These are phyloP conservation scores for Teunomyces atbi DNA, from an alignment of 805 yeast genomes.

Conservation along the genomic window DNA sequence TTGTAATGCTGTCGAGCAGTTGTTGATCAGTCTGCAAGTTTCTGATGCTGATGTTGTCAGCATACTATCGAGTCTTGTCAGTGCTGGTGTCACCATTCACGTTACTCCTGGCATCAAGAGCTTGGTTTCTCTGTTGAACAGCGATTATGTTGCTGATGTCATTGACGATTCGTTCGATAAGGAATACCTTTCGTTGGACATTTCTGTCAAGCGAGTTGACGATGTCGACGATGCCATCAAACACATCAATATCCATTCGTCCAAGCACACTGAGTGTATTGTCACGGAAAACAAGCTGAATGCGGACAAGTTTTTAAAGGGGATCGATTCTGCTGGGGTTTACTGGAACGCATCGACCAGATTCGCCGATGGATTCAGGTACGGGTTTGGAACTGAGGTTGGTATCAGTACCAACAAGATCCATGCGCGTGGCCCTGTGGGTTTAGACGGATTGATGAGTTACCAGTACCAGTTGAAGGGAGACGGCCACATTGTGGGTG, in stretches of 20 bases:
- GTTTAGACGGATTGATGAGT: slow-evolving; percentile 92
- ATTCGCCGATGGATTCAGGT: slow-evolving; percentile 97
- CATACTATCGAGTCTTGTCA: slow-evolving; percentile 45
- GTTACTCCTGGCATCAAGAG: slow-evolving; percentile 52
- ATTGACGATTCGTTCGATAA: slow-evolving; percentile 69
- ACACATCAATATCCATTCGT: slow-evolving; percentile 88
- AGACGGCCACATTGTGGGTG: slow-evolving; percentile 88
- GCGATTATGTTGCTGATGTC: slow-evolving; percentile 44
- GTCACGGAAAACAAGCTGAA: slow-evolving; percentile 68
- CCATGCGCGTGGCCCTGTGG: slow-evolving; percentile 98
- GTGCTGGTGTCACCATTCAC: slow-evolving; percentile 72
- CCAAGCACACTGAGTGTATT: slow-evolving; percentile 94
- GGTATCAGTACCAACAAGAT: slow-evolving; percentile 96
- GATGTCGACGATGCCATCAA: slow-evolving; percentile 69
- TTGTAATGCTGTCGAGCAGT: slow-evolving; percentile 94
- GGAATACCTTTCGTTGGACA: slow-evolving; percentile 80
- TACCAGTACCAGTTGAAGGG: slow-evolving; percentile 94
- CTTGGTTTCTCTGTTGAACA: slow-evolving; percentile 17
- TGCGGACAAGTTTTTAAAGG: slow-evolving; percentile 78
- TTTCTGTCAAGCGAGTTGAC: slow-evolving; percentile 67
- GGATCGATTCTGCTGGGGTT: slow-evolving; percentile 92
- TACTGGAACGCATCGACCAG: slow-evolving; percentile 97
- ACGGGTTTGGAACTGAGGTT: slow-evolving; percentile 98
- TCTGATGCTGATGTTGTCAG: slow-evolving; percentile 24
- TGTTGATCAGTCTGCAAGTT: slow-evolving; percentile 56